A percentile compares a stretch with the other conserved stretches of the same genome.
Conservation (phyloP, 345 rosid species). For the Hibiscus trionum region DNA sequence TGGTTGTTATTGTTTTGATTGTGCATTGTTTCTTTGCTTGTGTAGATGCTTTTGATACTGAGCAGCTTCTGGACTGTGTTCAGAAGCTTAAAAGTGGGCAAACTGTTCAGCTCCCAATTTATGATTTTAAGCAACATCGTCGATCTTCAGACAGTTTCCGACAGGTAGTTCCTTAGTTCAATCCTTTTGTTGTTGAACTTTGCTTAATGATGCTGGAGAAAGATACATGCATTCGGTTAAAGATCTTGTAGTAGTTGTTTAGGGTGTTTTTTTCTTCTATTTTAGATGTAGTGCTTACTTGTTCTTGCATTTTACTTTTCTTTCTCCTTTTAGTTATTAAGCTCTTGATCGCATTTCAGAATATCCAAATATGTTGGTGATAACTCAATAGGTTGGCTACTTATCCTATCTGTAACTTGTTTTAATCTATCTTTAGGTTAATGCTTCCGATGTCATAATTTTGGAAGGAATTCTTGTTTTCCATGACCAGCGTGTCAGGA, state of each 20-base stretch:
- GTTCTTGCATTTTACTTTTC: neutral
- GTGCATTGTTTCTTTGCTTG: neutral
- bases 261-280: neutral
- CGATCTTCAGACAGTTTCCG: slow-evolving; percentile 80
- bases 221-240: neutral
- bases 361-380: neutral
- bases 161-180: slow-evolving; percentile 41
- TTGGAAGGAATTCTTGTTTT: slow-evolving; percentile 94
- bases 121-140: slow-evolving; percentile 83
- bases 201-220: neutral
- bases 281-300: neutral
- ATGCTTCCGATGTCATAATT: slow-evolving; percentile 95
- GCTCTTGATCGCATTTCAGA: neutral
- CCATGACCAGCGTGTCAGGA: slow-evolving; percentile 85
- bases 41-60: slow-evolving; percentile 94
- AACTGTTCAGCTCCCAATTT: slow-evolving; percentile 78
- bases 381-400: neutral
- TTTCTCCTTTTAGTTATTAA: neutral
- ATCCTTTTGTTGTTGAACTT: neutral
- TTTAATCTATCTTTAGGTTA: slow-evolving; percentile 48
- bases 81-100: slow-evolving; percentile 63
- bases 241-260: neutral
- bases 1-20: neutral
- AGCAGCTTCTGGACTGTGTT: slow-evolving; percentile 88
- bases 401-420: neutral